These are phyloP conservation scores for Colletotrichum noveboracense DNA, from an alignment of 2,329 filamentous ascomycete genomes.

Conservation along the genomic window DNA sequence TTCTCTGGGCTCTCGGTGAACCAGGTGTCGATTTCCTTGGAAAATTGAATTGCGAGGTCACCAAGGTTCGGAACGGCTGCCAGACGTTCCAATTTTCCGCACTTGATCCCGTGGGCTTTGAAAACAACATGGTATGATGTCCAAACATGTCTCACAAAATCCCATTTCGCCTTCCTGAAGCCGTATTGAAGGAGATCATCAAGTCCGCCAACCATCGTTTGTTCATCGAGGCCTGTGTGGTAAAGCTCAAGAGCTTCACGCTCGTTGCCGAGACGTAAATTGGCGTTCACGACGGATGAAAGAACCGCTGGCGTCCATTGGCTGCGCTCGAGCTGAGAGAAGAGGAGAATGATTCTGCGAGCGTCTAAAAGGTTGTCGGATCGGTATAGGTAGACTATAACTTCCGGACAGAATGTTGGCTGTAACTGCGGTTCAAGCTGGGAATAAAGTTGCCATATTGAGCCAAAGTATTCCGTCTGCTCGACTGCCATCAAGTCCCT, in stretches of 20 bases:
- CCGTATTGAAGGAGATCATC: conserved; percentile 48
- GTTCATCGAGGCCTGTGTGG: conserved; percentile 37
- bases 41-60: conserved; percentile 36
- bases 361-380: conserved; percentile 50
- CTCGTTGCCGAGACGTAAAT: conserved; percentile 44
- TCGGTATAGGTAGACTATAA: conserved; percentile 47
- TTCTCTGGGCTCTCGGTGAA: background rate
- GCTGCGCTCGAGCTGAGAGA: conserved; percentile 38
- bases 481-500: conserved; percentile 28
- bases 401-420: conserved; percentile 29
- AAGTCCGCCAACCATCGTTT: conserved; percentile 42
- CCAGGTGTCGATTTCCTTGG: background rate
- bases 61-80: conserved; percentile 32
- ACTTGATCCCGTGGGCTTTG: background rate
- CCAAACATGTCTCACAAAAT: conserved; percentile 41
- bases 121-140: conserved; percentile 32
- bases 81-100: conserved; percentile 24
- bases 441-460: conserved; percentile 49
- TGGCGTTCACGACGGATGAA: conserved; percentile 44
- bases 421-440: conserved; percentile 37
- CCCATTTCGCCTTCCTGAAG: conserved; percentile 42
- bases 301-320: conserved; percentile 47
- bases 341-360: conserved; percentile 49
- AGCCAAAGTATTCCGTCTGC: conserved; percentile 36
- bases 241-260: conserved; percentile 45